phyloP scores from a whole-genome alignment of 805 yeast genomes.

The Teunomyces lycoperdinae region DNA sequence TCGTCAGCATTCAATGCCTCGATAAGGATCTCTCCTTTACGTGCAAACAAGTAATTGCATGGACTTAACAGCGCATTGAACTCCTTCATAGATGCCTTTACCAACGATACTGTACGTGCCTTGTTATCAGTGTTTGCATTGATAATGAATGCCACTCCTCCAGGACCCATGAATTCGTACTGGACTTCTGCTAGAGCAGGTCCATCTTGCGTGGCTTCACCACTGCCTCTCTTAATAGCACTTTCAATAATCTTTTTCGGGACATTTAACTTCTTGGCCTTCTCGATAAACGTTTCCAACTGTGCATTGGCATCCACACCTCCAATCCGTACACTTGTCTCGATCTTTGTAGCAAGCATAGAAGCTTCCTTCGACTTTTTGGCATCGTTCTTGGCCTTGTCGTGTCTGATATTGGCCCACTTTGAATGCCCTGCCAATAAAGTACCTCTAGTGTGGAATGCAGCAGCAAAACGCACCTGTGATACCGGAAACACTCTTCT shows the following conservation, averaged over 20 bases:
- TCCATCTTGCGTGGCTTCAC: conserved; percentile 50
- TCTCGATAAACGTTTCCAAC: conserved; percentile 72
- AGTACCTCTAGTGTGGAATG: conserved; percentile 11
- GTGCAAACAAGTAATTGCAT: conserved; percentile 71
- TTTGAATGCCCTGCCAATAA: conserved; percentile 80
- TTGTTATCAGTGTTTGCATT: conserved; percentile 90
- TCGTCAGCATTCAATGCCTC: conserved; percentile 35
- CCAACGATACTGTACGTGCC: conserved; percentile 71
- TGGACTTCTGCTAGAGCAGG: conserved; percentile 46
- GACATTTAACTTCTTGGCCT: conserved; percentile 72
- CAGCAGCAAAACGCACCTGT: not conserved
- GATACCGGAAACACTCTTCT: not conserved
- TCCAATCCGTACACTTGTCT: conserved; percentile 70
- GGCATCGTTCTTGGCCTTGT: conserved; percentile 89
- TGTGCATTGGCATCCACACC: conserved; percentile 63
- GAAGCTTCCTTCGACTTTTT: conserved; percentile 66
- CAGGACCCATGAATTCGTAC: conserved; percentile 92
- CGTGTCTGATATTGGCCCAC: conserved; percentile 94
- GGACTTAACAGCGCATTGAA: conserved; percentile 72
- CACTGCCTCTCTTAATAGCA: conserved; percentile 84
- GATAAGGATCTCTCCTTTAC: conserved; percentile 69
- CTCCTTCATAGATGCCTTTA: conserved; percentile 73
- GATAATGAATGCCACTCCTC: conserved; percentile 81
- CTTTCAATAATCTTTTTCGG: conserved; percentile 82
- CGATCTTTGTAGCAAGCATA: conserved; percentile 68